phyloP scores from a whole-genome alignment of 225 moss, liverwort and hornwort species.

The Ulota crispa region DNA sequence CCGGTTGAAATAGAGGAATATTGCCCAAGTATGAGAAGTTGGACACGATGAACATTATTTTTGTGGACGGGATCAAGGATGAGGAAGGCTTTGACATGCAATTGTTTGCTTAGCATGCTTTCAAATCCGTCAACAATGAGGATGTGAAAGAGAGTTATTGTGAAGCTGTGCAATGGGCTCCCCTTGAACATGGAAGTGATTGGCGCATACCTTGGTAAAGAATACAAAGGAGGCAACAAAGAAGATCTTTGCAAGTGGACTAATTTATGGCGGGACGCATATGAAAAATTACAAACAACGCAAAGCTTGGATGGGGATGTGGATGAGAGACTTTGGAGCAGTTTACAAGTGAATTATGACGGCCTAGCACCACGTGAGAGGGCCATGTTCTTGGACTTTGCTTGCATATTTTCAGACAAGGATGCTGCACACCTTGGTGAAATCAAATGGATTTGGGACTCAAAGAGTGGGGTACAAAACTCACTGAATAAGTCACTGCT shows the following conservation, averaged over 20 bases:
- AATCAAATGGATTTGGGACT: neutral
- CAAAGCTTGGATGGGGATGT: neutral
- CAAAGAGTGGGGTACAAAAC: rapidly evolving
- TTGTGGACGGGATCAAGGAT: neutral
- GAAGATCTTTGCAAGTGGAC: neutral
- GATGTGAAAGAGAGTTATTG: rapidly evolving
- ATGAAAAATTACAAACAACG: rapidly evolving
- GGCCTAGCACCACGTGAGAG: neutral
- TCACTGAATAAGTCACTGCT: neutral
- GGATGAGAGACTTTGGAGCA: neutral
- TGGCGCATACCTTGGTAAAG: neutral
- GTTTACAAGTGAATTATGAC: neutral
- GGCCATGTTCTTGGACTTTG: neutral
- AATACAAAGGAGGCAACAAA: too few species aligned
- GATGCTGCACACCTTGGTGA: rapidly evolving
- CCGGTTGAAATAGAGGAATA: rapidly evolving
- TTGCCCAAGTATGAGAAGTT: neutral
- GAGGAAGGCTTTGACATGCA: neutral
- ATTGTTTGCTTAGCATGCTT: neutral
- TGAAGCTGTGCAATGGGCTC: neutral
- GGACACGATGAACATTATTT: rapidly evolving
- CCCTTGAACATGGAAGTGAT: neutral
- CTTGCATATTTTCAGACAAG: neutral
- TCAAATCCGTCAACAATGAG: rapidly evolving
- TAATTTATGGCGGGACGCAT: rapidly evolving